Evolutionary conservation across 805 yeast species (phyloP).

Genomic region (Lipomyces orientalis): DNA sequence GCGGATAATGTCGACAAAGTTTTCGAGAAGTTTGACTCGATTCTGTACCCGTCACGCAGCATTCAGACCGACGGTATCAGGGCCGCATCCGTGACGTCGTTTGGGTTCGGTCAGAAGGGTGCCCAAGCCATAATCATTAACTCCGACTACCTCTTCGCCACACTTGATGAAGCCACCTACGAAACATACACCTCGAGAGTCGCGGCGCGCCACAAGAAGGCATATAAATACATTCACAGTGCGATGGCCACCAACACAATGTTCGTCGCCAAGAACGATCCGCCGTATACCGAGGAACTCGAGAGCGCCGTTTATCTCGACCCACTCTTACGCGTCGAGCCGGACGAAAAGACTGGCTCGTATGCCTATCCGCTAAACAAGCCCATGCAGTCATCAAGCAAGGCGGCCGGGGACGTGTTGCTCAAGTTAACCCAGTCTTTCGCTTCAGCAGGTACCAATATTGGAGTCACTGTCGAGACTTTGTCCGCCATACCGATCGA

Average conservation of each 20-base stretch:
- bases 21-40: conserved; percentile 81
- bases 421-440: conserved; percentile 56
- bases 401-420: conserved; percentile 68
- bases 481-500: conserved; percentile 78
- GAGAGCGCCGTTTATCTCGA: conserved; percentile 92
- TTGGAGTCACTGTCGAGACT: conserved; percentile 97
- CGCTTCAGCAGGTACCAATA: conserved; percentile 57
- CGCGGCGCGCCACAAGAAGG: conserved; percentile 67
- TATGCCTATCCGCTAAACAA: conserved; percentile 38
- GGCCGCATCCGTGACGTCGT: conserved; percentile 94
- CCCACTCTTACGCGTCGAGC: conserved; percentile 82
- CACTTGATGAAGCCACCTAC: conserved; percentile 62
- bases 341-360: conserved; percentile 45
- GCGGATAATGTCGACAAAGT: conserved; percentile 91
- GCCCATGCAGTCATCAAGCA: conserved; percentile 41
- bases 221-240: conserved; percentile 86
- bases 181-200: conserved; percentile 75
- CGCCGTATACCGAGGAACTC: conserved; percentile 88
- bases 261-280: conserved; percentile 88
- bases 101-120: conserved; percentile 99
- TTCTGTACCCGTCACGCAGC: conserved; percentile 90
- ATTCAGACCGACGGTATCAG: conserved; percentile 94
- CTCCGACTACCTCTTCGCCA: conserved; percentile 89
- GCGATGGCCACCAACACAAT: conserved; percentile 62
- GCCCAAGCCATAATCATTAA: conserved; percentile 90